These are phyloP conservation scores for Orbilia blumenaviensis DNA, from an alignment of 2,329 filamentous ascomycete genomes.

Conservation along the genomic window DNA sequence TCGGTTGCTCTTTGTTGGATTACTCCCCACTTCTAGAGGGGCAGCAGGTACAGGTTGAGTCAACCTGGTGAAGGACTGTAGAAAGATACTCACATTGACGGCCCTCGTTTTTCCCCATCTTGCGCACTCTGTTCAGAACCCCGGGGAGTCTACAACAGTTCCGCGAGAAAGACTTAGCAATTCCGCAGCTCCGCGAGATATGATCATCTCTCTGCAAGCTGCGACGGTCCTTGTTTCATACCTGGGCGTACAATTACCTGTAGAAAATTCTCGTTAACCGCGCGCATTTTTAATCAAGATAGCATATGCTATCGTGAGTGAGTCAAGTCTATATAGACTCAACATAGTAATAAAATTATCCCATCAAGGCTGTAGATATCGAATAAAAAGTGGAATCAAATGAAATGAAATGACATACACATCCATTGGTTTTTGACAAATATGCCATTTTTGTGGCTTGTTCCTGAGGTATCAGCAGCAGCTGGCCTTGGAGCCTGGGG, in stretches of 20 bases:
- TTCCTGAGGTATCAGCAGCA: not conserved
- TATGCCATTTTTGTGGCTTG: constrained; percentile 22
- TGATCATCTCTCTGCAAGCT: not conserved
- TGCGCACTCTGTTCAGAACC: constrained; percentile 18
- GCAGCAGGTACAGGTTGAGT: not conserved
- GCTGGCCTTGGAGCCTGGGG: not conserved
- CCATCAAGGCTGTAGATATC: not conserved
- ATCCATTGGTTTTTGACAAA: constrained; percentile 52
- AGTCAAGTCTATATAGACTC: not conserved
- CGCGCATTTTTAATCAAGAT: not conserved
- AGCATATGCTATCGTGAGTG: not conserved
- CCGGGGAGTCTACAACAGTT: constrained; percentile 23
- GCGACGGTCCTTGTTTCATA: constrained; percentile 10
- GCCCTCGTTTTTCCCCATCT: constrained; percentile 25
- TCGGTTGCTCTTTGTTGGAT: not conserved
- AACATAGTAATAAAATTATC: not conserved
- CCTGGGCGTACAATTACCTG: constrained; percentile 45
- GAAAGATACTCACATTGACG: constrained; percentile 28
- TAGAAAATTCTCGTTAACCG: constrained; percentile 8
- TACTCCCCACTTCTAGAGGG: too few relatives aligned
- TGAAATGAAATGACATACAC: constrained; percentile 29
- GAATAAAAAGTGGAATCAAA: not conserved
- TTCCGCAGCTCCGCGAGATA: not conserved
- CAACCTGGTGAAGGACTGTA: not conserved
- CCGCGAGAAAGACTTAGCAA: not conserved